Conservation (phyloP, 306 rosid genomes). For the Medicago ruthenica region DNA sequence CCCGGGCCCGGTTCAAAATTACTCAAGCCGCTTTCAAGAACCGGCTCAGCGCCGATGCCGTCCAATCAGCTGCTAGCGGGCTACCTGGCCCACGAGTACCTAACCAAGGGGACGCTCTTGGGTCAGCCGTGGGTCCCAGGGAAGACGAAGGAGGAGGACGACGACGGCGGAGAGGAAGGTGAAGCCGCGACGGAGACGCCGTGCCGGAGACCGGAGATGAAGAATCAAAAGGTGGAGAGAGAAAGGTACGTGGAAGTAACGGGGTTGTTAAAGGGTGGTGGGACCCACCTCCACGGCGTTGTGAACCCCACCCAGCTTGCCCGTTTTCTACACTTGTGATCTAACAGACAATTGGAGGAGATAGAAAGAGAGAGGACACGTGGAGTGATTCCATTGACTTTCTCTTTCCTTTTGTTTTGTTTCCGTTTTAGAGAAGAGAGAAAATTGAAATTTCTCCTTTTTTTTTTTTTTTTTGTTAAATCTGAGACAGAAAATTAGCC, state of each 20-base stretch:
- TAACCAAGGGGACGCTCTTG: slow-evolving; percentile 73
- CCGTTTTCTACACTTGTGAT: slow-evolving; percentile 73
- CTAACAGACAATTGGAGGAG: slow-evolving; percentile 23
- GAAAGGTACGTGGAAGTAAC: slow-evolving; percentile 74
- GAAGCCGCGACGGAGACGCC: slow-evolving; percentile 5
- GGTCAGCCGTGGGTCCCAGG: slow-evolving; percentile 67
- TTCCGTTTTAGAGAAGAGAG: background rate
- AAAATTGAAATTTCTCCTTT: slow-evolving; percentile 16
- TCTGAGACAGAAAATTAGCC: slow-evolving; percentile 20
- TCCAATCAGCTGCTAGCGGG: slow-evolving; percentile 78
- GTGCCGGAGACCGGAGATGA: slow-evolving; percentile 26
- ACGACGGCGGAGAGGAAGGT: slow-evolving; percentile 35
- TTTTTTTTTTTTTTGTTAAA: background rate
- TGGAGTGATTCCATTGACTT: slow-evolving; percentile 46
- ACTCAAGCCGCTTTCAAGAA: slow-evolving; percentile 39
- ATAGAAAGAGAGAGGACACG: slow-evolving; percentile 36
- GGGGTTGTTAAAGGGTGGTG: slow-evolving; percentile 57
- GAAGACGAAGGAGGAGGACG: slow-evolving; percentile 15
- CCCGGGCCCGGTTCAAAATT: slow-evolving; percentile 40
- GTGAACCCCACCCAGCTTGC: slow-evolving; percentile 87
- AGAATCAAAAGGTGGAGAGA: slow-evolving; percentile 31
- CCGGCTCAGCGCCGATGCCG: slow-evolving; percentile 39
- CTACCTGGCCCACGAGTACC: slow-evolving; percentile 86
- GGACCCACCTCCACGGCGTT: slow-evolving; percentile 75
- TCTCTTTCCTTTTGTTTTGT: slow-evolving; percentile 19